Conservation (phyloP, 1,284 basidiomycete genomes). For the Puccinia sorghi region DNA sequence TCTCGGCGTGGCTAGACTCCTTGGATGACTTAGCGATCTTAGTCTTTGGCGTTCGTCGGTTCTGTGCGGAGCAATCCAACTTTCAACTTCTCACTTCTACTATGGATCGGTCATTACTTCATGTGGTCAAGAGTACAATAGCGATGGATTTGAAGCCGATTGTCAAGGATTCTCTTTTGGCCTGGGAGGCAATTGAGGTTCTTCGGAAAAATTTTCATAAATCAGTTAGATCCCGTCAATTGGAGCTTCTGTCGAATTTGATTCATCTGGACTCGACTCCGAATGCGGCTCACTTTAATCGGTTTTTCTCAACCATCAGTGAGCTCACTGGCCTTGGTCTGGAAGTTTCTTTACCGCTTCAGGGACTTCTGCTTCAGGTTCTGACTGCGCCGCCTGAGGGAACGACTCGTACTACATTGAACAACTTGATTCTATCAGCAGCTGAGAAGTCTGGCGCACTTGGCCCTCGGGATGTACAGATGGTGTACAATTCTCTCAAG, state of each 20-base stretch:
- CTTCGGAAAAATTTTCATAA: no score
- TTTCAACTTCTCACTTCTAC: neutral
- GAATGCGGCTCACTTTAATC: neutral
- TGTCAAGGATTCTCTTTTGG: neutral
- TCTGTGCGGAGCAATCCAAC: neutral
- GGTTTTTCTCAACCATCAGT: neutral
- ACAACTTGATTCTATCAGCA: neutral
- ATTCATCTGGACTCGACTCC: no score
- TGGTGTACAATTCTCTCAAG: neutral
- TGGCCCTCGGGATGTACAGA: neutral
- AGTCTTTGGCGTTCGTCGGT: neutral
- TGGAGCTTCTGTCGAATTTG: no score
- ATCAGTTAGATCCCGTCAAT: neutral
- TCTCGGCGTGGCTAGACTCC: neutral
- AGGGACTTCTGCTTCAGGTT: neutral
- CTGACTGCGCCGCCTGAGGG: neutral
- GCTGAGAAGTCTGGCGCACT: neutral
- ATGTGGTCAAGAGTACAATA: neutral
- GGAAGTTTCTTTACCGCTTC: neutral
- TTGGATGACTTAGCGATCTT: neutral
- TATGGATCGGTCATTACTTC: neutral
- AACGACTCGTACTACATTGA: neutral
- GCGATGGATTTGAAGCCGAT: neutral
- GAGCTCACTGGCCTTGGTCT: neutral
- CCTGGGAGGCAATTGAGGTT: neutral